Base-by-base conservation (phyloP, 495 filamentous ascomycete species). In the Umbilicaria muhlenbergii region DNA sequence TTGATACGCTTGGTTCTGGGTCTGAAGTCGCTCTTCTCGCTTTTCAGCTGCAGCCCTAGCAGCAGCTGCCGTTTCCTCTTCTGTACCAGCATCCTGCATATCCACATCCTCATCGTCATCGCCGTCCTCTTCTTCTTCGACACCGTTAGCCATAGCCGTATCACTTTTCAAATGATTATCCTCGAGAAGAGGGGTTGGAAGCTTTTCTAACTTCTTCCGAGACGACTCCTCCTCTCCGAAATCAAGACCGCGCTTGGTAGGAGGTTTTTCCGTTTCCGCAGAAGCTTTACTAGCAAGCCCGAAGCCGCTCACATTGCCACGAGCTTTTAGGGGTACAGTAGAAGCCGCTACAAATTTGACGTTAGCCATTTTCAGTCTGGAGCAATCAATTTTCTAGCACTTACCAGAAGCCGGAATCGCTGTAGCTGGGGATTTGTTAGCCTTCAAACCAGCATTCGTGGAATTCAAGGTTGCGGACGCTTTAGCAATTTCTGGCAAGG, bases 221-320 rank as follows among this genome's bases (percentile, higher is more conserved):
- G 78, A 80, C 34, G 75, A 75, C 49, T 92, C 85, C 53, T 94
- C 88, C 53, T 94, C 88, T 40, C 79, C 86, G 51, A 96, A 81
- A 42, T 84, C 82, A 19, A 94, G 62, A 46, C 78, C 80, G 24
- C 76, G 77, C 56, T 84, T 87, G 2, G 77, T 69, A 10, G 76
- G 60, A 0, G 71, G 54, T 48, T 82, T 86, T 13, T 87, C 86
- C 11, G 61, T 49, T 42, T 86, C 83, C 39, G 67, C 59, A 15
- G 57, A 52, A 36, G 65, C 65, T 51, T 79, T 81, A 38, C 73
- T 77, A 46, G 78, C 77, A 40, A 96, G 73, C 0, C 86, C 88
- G 54, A 95, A 94, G 11, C 80, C 79, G 52, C 83, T 83, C 31
- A 91, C 69, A 56, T 87, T 87, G 38, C 78, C 70, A 47, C 74